These are phyloP conservation scores for Adansonia madagascariensis DNA, from an alignment of 441 rosid genomes.

Conservation along the genomic window DNA sequence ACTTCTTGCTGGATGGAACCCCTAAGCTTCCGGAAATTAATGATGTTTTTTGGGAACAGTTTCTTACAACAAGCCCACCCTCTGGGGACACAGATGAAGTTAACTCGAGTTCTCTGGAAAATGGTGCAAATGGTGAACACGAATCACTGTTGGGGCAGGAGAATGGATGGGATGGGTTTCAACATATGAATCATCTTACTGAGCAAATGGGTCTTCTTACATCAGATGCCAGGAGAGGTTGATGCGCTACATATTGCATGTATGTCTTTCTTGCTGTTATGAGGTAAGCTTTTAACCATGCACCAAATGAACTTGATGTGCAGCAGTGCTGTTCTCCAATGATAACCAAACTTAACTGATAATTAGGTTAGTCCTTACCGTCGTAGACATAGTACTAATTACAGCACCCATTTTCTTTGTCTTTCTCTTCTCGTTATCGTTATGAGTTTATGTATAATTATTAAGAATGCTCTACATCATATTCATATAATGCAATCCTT, in stretches of 20 bases:
- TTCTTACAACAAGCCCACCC: conserved; percentile 44
- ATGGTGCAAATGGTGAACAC: conserved; percentile 38
- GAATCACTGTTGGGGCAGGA: conserved; percentile 36
- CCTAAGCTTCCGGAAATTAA: conserved; percentile 52
- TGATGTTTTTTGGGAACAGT: conserved; percentile 68
- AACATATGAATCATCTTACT: conserved; percentile 49
- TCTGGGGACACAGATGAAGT: conserved; percentile 52
- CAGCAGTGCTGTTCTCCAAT: no score
- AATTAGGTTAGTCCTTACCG: no score
- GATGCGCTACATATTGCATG: conserved; percentile 31
- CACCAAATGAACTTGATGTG: no score
- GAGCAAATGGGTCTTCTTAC: conserved; percentile 62
- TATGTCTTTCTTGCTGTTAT: conserved; percentile 9
- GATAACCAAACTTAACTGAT: no score
- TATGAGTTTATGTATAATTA: not conserved
- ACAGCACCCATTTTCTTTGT: not conserved
- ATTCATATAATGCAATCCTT: not conserved
- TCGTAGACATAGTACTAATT: not conserved
- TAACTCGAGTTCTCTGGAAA: conserved; percentile 42
- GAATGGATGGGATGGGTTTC: conserved; percentile 41
- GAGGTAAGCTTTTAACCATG: conserved; percentile 41
- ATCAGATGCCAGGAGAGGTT: conserved; percentile 43
- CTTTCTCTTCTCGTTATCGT: not conserved
- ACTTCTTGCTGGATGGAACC: conserved; percentile 40
- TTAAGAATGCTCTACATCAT: not conserved